Evolutionary conservation across 2,329 filamentous ascomycete species (phyloP).

Genomic region (Fusarium xylarioides): DNA sequence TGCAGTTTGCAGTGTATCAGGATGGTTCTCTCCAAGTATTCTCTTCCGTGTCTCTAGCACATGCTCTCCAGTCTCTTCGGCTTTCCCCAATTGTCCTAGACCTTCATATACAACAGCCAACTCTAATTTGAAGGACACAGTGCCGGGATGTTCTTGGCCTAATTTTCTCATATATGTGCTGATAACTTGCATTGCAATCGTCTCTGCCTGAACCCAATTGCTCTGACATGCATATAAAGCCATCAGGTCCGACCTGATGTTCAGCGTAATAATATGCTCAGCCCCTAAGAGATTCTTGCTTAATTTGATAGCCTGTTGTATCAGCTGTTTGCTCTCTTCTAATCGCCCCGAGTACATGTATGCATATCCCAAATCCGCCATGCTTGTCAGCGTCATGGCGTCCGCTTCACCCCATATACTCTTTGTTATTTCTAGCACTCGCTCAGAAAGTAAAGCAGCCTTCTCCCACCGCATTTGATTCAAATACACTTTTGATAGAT

Average conservation of each 20-base stretch:
- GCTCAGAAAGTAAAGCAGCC: fast-evolving
- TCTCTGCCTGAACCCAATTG: fast-evolving
- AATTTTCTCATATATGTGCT: fast-evolving
- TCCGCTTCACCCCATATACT: fast-evolving
- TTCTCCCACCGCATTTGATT: fast-evolving
- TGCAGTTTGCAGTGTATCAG: fast-evolving
- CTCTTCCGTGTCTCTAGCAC: not conserved
- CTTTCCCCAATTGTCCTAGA: not conserved
- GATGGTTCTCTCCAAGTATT: not conserved
- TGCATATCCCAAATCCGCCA: fast-evolving
- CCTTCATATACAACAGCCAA: fast-evolving
- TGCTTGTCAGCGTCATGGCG: no score
- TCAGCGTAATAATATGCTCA: fast-evolving
- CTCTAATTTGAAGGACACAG: fast-evolving
- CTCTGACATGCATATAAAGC: fast-evolving
- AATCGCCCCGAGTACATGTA: fast-evolving
- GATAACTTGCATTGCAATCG: fast-evolving
- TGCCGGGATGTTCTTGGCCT: fast-evolving
- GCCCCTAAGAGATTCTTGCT: fast-evolving
- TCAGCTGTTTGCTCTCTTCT: not conserved
- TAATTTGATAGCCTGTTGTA: fast-evolving
- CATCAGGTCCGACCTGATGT: fast-evolving
- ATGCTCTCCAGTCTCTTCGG: not conserved
- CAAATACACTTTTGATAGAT: fast-evolving
- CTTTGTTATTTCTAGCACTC: fast-evolving